Evolutionary conservation across 768 basidiomycete genomes (phyloP).

Genomic region (Lactifluus hygrophoroides): DNA sequence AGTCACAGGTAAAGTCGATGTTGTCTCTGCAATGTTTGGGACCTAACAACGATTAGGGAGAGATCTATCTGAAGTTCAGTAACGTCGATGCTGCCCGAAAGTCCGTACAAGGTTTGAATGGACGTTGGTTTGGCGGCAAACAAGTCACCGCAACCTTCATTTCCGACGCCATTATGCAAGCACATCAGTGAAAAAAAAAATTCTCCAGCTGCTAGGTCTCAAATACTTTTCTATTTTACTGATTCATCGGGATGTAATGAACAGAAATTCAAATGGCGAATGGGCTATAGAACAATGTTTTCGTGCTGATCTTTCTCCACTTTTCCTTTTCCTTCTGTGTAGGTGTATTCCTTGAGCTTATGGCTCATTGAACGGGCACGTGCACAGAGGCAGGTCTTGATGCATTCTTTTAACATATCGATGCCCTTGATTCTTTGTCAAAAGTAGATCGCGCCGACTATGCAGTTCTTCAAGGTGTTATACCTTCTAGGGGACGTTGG

Average conservation of each 20-base stretch:
- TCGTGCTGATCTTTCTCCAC: slow-evolving; percentile 18
- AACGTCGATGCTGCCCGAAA: slow-evolving; percentile 69
- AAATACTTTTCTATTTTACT: slow-evolving; percentile 17
- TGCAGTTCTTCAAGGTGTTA: slow-evolving; percentile 11
- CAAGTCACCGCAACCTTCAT: slow-evolving; percentile 84
- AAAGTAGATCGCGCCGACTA: slow-evolving; percentile 14
- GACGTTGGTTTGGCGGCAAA: slow-evolving; percentile 94
- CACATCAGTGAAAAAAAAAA: slow-evolving; percentile 54
- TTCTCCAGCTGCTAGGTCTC: slow-evolving; percentile 14
- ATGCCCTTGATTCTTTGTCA: slow-evolving; percentile 19
- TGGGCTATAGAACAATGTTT: slow-evolving; percentile 19
- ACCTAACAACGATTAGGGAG: slow-evolving; percentile 49
- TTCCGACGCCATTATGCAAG: slow-evolving; percentile 90
- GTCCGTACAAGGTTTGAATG: slow-evolving; percentile 85
- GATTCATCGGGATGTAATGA: slow-evolving; percentile 16
- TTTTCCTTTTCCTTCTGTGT: slow-evolving; percentile 18
- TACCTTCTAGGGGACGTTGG: neutral
- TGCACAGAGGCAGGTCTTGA: slow-evolving; percentile 20
- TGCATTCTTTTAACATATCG: slow-evolving; percentile 19
- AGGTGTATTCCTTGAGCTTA: slow-evolving; percentile 18
- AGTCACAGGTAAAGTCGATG: slow-evolving; percentile 68
- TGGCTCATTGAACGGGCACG: slow-evolving; percentile 16
- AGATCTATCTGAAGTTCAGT: slow-evolving; percentile 93
- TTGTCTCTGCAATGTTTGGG: neutral
- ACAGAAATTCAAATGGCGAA: slow-evolving; percentile 16